phyloP scores from a whole-genome alignment of 2,329 filamentous ascomycete genomes.

The Fusarium pseudograminearum region DNA sequence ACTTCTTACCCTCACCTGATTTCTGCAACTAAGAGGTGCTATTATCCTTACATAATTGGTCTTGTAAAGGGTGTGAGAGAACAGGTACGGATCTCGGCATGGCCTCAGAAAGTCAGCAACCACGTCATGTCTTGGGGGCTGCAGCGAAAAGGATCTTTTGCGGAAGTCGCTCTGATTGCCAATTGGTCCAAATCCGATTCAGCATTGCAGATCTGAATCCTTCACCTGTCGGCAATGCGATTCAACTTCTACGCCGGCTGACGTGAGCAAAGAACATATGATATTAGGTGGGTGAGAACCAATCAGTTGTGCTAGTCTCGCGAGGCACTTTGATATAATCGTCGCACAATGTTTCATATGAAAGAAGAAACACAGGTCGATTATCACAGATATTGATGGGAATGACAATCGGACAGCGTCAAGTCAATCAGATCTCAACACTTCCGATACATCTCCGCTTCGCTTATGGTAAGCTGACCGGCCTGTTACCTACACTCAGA shows the following conservation, averaged over 20 bases:
- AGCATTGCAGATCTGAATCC: not conserved
- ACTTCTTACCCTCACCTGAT: not conserved
- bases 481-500: not conserved
- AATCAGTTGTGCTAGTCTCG: not conserved
- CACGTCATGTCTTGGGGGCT: not conserved
- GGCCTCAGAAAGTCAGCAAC: not conserved
- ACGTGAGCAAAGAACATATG: not conserved
- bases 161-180: not conserved
- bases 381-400: not conserved
- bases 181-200: not conserved
- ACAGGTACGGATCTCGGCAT: not conserved
- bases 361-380: not conserved
- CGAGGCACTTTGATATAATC: too few relatives aligned
- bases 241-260: not conserved
- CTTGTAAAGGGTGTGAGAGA: not conserved
- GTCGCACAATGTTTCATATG: not conserved
- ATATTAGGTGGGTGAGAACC: too few relatives aligned
- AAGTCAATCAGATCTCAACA: not conserved
- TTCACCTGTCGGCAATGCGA: not conserved
- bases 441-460: not conserved
- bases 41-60: too few relatives aligned
- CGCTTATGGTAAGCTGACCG: not conserved
- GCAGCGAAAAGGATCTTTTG: not conserved
- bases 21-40: too few relatives aligned
- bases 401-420: not conserved